A percentile compares a stretch with the other conserved stretches of the same genome.
Conservation (phyloP, 106 monocot species). For the Amphibolis antarctica region DNA sequence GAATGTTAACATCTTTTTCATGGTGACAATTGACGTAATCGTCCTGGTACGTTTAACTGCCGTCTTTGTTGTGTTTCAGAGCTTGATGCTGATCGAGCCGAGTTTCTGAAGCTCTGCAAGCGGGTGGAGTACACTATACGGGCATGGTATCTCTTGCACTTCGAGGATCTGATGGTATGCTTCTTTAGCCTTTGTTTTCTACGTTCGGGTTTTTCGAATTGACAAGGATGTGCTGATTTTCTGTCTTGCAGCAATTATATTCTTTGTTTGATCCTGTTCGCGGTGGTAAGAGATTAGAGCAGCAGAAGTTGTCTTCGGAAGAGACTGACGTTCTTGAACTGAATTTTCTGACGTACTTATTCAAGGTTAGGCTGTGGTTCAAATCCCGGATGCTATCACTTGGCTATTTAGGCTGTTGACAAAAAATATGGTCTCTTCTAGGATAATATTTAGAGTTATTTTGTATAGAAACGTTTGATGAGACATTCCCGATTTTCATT, state of each 20-base stretch:
- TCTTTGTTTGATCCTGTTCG: conserved; percentile 61
- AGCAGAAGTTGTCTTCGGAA: conserved; percentile 40
- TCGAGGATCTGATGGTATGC: conserved; percentile 65
- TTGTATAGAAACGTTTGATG: too few species aligned
- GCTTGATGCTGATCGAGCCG: conserved; percentile 36
- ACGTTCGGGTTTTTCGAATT: neutral
- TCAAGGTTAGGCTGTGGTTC: conserved; percentile 30
- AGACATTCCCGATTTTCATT: too few species aligned
- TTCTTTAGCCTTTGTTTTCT: neutral
- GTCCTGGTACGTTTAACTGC: neutral
- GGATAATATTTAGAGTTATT: too few species aligned
- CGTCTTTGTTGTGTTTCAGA: conserved; percentile 21
- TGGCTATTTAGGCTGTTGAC: too few species aligned
- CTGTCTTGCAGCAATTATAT: conserved; percentile 58
- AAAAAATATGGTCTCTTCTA: too few species aligned
- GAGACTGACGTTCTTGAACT: conserved; percentile 62
- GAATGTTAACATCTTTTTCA: too few species aligned
- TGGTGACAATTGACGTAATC: too few species aligned
- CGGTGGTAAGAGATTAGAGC: conserved; percentile 44
- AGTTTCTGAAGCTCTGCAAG: conserved; percentile 68
- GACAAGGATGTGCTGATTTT: neutral
- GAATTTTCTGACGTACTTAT: conserved; percentile 57
- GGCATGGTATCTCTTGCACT: conserved; percentile 75
- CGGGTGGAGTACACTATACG: conserved; percentile 61
- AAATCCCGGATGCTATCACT: too few species aligned